Evolutionary conservation across 345 rosid genomes (phyloP).

Genomic region (Pistacia integerrima): DNA sequence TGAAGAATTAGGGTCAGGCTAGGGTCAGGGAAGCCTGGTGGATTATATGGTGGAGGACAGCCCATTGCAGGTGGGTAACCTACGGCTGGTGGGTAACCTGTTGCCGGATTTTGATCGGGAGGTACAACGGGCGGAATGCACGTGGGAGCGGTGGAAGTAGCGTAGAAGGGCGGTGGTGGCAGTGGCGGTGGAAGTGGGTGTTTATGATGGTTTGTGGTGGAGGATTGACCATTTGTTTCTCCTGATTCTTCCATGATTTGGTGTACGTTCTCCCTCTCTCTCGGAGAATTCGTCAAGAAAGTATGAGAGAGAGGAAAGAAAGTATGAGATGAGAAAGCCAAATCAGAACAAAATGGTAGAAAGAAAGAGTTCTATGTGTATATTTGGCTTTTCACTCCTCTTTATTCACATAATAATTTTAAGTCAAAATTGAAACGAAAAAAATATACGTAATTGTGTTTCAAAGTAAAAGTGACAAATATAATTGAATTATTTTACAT

Average conservation of each 20-base stretch:
- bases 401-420: no score
- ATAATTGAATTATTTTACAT: no score
- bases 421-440: no score
- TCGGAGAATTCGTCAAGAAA: not conserved
- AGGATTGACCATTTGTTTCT: not conserved
- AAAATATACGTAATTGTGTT: no score
- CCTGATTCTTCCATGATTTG: slow-evolving; percentile 19
- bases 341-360: no score
- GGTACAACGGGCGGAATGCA: not conserved
- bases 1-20: slow-evolving; percentile 1
- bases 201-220: not conserved
- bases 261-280: not conserved
- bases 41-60: slow-evolving; percentile 26
- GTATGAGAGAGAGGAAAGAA: not conserved
- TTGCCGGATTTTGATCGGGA: not conserved
- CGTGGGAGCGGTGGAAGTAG: no score
- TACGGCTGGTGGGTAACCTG: slow-evolving; percentile 22
- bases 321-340: no score
- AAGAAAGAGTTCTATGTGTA: no score
- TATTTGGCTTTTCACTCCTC: no score
- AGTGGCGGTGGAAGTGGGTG: not conserved
- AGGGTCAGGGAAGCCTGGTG: not conserved
- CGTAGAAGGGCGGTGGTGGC: not conserved
- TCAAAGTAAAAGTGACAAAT: no score
- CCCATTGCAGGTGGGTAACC: slow-evolving; percentile 39